Evolutionary conservation across 2,329 filamentous ascomycete species (phyloP).

Genomic region (Fusarium staphyleae): DNA sequence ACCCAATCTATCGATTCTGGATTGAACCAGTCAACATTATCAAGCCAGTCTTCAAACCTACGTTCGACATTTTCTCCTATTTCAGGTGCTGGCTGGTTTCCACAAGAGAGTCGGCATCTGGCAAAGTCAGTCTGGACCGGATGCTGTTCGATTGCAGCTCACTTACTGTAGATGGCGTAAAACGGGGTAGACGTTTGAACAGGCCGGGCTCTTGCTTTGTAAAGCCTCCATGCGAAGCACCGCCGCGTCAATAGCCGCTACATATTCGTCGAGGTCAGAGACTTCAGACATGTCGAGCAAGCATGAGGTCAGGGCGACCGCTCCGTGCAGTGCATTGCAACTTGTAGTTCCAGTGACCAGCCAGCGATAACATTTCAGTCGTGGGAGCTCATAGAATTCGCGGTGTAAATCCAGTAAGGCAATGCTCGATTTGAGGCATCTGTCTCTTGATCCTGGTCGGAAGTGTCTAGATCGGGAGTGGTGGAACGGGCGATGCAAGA

Average conservation of each 20-base stretch:
- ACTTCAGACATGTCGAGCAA: constrained; percentile 18
- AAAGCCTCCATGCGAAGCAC: constrained; percentile 15
- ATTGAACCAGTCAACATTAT: constrained; percentile 26
- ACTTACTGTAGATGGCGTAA: constrained; percentile 24
- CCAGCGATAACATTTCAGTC: constrained; percentile 25
- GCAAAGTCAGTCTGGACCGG: not conserved
- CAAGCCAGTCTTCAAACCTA: constrained; percentile 24
- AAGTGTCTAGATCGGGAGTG: constrained; percentile 7
- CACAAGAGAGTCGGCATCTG: constrained; percentile 11
- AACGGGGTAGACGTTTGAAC: constrained; percentile 17
- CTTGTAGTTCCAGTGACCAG: constrained; percentile 17
- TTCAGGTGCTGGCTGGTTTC: not conserved
- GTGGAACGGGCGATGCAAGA: constrained; percentile 26
- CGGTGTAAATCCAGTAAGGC: constrained; percentile 26
- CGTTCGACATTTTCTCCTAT: constrained; percentile 4
- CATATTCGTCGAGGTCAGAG: not conserved
- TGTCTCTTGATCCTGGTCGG: constrained; percentile 8
- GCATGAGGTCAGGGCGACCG: constrained; percentile 24
- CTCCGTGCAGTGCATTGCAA: constrained; percentile 23
- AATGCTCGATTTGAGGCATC: constrained; percentile 17
- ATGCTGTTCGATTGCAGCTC: too few relatives aligned
- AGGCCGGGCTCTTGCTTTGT: constrained; percentile 11
- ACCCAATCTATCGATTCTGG: constrained; percentile 27
- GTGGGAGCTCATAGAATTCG: constrained; percentile 23
- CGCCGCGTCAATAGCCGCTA: constrained; percentile 5